Conservation (phyloP, 352 stramenopile genomes). For the Globisporangium alternatum region DNA sequence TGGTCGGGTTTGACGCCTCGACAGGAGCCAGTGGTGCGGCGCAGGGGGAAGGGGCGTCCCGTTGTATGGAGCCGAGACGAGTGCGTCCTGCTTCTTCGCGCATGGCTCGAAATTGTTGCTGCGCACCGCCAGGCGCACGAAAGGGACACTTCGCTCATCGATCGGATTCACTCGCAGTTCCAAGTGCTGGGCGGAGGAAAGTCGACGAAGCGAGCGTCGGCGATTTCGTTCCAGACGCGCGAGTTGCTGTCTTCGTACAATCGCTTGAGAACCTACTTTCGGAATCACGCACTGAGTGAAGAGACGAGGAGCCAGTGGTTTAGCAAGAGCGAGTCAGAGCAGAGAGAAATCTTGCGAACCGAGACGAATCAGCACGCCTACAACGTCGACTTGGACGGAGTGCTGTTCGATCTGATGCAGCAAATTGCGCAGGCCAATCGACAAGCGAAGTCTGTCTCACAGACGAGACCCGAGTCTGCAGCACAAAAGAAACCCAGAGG, state of each 20-base stretch:
- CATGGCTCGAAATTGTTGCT: background rate
- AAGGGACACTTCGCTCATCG: background rate
- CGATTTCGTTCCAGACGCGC: background rate
- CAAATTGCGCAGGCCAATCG: background rate
- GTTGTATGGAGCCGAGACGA: background rate
- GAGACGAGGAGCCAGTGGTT: background rate
- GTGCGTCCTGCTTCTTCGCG: background rate
- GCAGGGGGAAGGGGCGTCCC: background rate
- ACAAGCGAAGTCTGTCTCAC: background rate
- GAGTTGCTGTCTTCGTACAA: background rate
- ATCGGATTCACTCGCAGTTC: constrained; percentile 1
- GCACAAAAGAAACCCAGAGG: background rate
- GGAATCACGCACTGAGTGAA: background rate
- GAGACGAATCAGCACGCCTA: background rate
- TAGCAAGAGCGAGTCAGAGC: background rate
- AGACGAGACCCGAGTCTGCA: background rate
- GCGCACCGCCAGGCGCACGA: background rate
- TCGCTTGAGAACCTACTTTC: background rate
- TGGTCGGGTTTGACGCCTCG: background rate
- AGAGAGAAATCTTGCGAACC: background rate
- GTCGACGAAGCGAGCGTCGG: background rate
- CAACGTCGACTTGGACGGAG: background rate
- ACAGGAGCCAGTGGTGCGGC: background rate
- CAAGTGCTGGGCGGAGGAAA: background rate
- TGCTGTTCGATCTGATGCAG: background rate